phyloP scores from a whole-genome alignment of 768 basidiomycete genomes.

The Naganishia friedmannii region DNA sequence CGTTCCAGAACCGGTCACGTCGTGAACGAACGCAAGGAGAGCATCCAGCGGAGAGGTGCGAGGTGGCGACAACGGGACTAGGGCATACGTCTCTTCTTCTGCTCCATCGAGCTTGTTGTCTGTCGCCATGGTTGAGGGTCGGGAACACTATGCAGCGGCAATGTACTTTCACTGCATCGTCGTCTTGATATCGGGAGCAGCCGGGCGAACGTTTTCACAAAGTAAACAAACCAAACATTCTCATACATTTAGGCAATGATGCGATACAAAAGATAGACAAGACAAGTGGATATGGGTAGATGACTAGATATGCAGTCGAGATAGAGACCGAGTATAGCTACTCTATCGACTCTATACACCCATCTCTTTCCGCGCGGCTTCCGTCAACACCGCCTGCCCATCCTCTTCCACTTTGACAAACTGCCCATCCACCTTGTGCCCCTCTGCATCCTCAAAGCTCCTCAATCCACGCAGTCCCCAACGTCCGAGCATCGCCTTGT shows the following conservation, averaged over 20 bases:
- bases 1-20: slow-evolving; percentile 22
- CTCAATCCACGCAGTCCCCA: slow-evolving; percentile 91
- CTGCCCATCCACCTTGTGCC: slow-evolving; percentile 27
- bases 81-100: no score
- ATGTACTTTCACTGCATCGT: background rate
- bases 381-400: slow-evolving; percentile 24
- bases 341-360: background rate
- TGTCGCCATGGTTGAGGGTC: background rate
- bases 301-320: background rate
- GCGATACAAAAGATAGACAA: no score
- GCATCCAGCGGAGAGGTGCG: background rate
- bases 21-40: slow-evolving; percentile 12
- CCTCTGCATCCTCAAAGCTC: slow-evolving; percentile 70
- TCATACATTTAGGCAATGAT: no score
- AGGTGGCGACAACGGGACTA: background rate
- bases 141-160: no score
- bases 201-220: no score
- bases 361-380: slow-evolving; percentile 20
- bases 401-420: slow-evolving; percentile 24
- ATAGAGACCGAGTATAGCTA: no score
- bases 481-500: slow-evolving; percentile 86
- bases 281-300: no score
- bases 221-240: no score
- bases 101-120: background rate
- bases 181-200: no score